Base-by-base conservation (phyloP, 805 yeast genomes). In the Kockiozyma suomiensis region DNA sequence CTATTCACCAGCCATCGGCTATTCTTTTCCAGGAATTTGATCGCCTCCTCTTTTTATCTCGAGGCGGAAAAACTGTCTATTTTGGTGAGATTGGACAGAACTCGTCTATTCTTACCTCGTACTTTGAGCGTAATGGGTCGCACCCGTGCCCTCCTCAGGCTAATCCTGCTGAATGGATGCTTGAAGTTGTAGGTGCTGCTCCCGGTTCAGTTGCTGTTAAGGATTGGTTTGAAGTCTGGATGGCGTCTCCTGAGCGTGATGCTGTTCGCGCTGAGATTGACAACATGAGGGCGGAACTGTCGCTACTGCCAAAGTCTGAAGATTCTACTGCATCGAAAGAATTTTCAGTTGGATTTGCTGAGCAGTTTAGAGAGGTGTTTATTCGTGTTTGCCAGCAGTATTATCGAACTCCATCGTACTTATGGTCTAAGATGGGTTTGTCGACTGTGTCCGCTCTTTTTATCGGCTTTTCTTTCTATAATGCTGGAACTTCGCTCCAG, bases 141-240 rank as follows among this genome's bases (percentile, higher is more conserved):
- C 81, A 79, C 26, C 76, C 77, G 56, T 87, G 92, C 75, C 91
- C 92, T 21, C 75, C 78, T 5, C 78, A 79, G 43, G 90, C 89
- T 4, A 88, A 88, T 66, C 94, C 93, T 33, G 93, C 92, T 13
- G 96, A 90, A 76, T 90, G 96, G 94, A 90, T 90, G 96, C 78
- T 90, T 74, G 87, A 87, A 46, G 70, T 68, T n/a, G 69, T 71
- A 55, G 79, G 81, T 33, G 78, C 76, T 56, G 76, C 72, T 43
- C 76, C 75, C 51, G 77, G 74, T 23, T 68, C 74, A 8, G 58
- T 57, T 10, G 73, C 74, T 12, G 66, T 58, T 26, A 53, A 58
- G 21, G 74, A 74, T 50, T 73, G 70, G 68, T 67, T 51, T 30
- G 85, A 88, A 69, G 90, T 87, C 54, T 89, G 97, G 97, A 74